Conservation (phyloP, 2,329 filamentous ascomycete genomes). For the Zasmidium citrigriseum region DNA sequence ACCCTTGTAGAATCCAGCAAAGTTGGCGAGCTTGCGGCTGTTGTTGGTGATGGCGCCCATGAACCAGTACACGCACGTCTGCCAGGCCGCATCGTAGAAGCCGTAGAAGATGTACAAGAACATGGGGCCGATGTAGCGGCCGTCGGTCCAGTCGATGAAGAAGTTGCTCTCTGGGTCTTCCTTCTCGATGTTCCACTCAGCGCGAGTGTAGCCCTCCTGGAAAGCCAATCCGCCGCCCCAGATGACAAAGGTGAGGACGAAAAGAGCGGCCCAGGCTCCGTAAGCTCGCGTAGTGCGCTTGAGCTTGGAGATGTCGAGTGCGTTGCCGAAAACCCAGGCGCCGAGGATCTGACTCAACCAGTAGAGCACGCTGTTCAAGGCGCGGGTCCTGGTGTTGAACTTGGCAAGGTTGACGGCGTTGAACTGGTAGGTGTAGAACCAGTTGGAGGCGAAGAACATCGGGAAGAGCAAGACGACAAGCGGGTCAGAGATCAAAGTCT, state of each 20-base stretch:
- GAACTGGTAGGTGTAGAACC: slow-evolving; percentile 80
- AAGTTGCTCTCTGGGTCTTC: slow-evolving; percentile 15
- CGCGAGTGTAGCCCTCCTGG: slow-evolving; percentile 61
- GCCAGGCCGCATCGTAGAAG: slow-evolving; percentile 86
- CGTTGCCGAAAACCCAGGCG: slow-evolving; percentile 70
- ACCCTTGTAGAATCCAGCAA: slow-evolving; percentile 86
- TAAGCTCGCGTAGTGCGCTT: slow-evolving; percentile 70
- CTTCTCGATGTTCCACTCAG: slow-evolving; percentile 13
- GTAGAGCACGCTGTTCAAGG: slow-evolving; percentile 76
- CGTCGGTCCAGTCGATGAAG: slow-evolving; percentile 64
- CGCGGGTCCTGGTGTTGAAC: slow-evolving; percentile 72
- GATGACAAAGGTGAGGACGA: slow-evolving; percentile 71
- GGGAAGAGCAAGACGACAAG: slow-evolving; percentile 77
- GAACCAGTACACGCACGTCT: slow-evolving; percentile 91
- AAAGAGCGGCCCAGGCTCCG: slow-evolving; percentile 60
- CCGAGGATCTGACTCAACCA: slow-evolving; percentile 78
- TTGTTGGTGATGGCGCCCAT: slow-evolving; percentile 95
- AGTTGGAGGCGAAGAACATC: slow-evolving; percentile 79
- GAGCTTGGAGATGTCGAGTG: slow-evolving; percentile 62
- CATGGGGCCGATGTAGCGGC: slow-evolving; percentile 74
- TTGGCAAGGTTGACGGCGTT: slow-evolving; percentile 70
- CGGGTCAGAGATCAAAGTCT: slow-evolving; percentile 69
- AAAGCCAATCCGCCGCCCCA: slow-evolving; percentile 85
- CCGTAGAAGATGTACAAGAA: slow-evolving; percentile 91
- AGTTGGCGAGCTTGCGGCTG: slow-evolving; percentile 85